A percentile compares a stretch with the other conserved stretches of the same genome.
Conservation (phyloP, 2,329 filamentous ascomycete genomes). For the Pseudogymnoascus sp. region DNA sequence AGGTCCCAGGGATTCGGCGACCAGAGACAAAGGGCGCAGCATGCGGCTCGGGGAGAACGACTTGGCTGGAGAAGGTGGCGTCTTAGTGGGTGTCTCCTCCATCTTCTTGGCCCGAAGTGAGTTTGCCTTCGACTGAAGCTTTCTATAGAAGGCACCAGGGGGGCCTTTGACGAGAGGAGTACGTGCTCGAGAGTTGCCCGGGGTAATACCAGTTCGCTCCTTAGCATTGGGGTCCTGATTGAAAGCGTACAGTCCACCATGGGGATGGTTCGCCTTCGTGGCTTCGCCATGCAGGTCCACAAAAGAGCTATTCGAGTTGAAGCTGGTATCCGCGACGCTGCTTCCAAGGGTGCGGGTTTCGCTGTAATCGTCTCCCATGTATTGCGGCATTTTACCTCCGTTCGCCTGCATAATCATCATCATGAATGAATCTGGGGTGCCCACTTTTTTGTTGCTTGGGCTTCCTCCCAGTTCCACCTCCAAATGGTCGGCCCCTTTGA, state of each 20-base stretch:
- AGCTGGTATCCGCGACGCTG: not conserved
- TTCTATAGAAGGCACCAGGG: constrained; percentile 23
- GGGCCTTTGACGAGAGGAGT: constrained; percentile 16
- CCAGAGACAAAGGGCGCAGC: not conserved
- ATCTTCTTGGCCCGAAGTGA: not conserved
- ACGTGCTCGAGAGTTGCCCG: not conserved
- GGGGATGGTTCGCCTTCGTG: not conserved
- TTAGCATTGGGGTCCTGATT: not conserved
- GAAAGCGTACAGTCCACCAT: not conserved
- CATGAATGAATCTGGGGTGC: not conserved
- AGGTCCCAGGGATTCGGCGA: not conserved
- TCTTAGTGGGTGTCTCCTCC: not conserved
- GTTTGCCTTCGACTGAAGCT: constrained; percentile 14
- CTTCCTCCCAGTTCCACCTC: not conserved
- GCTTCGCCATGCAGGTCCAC: not conserved
- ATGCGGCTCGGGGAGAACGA: not conserved
- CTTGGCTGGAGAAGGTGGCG: not conserved
- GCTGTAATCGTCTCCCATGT: constrained; percentile 1
- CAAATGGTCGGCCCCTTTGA: not conserved
- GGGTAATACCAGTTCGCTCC: not conserved
- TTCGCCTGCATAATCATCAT: not conserved
- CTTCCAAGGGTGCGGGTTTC: not conserved
- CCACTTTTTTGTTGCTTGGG: not conserved
- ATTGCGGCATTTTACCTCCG: not conserved
- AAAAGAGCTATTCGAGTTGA: not conserved